phyloP scores from a whole-genome alignment of 768 basidiomycete genomes.

The Chalciporus piperatus region DNA sequence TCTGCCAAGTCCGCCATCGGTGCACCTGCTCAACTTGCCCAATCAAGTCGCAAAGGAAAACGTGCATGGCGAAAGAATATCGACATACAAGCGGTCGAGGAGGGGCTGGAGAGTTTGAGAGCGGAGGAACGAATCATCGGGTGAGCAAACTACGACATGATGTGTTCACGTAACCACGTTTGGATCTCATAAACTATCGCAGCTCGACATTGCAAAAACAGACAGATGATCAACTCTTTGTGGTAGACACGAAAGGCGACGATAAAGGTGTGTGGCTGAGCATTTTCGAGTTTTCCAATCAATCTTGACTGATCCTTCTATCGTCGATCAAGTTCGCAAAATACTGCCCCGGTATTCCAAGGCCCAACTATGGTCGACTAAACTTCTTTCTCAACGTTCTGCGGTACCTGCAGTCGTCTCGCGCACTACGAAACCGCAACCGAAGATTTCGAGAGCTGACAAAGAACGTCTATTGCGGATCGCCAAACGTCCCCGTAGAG shows the following conservation, averaged over 20 bases:
- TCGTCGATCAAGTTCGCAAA: slow-evolving; percentile 52
- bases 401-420: slow-evolving; percentile 83
- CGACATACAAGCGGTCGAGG: slow-evolving; percentile 76
- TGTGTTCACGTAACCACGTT: not conserved
- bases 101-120: slow-evolving; percentile 68
- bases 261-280: slow-evolving; percentile 47
- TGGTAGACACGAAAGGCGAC: slow-evolving; percentile 78
- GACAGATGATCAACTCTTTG: slow-evolving; percentile 72
- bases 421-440: slow-evolving; percentile 32
- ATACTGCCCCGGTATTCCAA: slow-evolving; percentile 53
- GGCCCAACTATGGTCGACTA: slow-evolving; percentile 59
- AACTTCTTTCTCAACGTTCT: slow-evolving; percentile 82
- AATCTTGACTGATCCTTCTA: not conserved
- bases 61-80: slow-evolving; percentile 93
- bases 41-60: slow-evolving; percentile 87
- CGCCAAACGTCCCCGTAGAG: slow-evolving; percentile 66
- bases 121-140: slow-evolving; percentile 81
- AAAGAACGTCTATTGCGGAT: slow-evolving; percentile 75
- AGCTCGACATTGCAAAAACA: slow-evolving; percentile 67
- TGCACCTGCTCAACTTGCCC: slow-evolving; percentile 36
- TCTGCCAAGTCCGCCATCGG: slow-evolving; percentile 14
- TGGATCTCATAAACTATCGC: not conserved
- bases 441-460: slow-evolving; percentile 56
- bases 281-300: not conserved
- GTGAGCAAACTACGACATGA: slow-evolving; percentile 39